Percentiles rank a stretch among this genome's conserved stretches.
These are phyloP conservation scores for Batrachochytrium dendrobatidis DNA, from an alignment of 371 early-diverging fungal species.

Conservation along the genomic window DNA sequence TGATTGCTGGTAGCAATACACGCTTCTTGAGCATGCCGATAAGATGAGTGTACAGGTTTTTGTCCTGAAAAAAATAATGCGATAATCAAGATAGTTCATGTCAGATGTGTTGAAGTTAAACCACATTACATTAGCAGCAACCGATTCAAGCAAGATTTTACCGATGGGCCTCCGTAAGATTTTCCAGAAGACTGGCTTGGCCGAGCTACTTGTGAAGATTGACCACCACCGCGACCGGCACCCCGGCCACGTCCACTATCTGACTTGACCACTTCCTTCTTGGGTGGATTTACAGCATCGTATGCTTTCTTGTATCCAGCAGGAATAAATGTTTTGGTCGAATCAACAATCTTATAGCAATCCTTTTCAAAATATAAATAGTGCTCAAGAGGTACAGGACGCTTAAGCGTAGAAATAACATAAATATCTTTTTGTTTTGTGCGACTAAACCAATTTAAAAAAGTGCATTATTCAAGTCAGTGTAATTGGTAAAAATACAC, in stretches of 20 bases:
- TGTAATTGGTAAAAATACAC: neutral
- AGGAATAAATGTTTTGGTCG: slow-evolving; percentile 48
- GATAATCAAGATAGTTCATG: slow-evolving; percentile 11
- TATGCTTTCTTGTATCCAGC: slow-evolving; percentile 44
- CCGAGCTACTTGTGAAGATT: too few relatives aligned
- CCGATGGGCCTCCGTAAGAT: too few relatives aligned
- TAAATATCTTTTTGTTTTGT: slow-evolving; percentile 95
- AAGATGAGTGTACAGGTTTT: slow-evolving; percentile 73
- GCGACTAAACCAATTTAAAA: slow-evolving; percentile 50
- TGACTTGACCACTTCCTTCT: slow-evolving; percentile 10
- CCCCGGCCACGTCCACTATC: slow-evolving; percentile 23
- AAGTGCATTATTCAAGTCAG: too few relatives aligned
- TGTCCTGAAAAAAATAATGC: slow-evolving; percentile 47
- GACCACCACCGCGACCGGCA: too few relatives aligned
- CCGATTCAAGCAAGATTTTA: too few relatives aligned
- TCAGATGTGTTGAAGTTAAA: too few relatives aligned
- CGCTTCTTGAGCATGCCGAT: slow-evolving; percentile 67
- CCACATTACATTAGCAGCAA: too few relatives aligned
- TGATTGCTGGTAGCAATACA: slow-evolving; percentile 82
- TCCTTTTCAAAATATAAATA: slow-evolving; percentile 72
- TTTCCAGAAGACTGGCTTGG: too few relatives aligned
- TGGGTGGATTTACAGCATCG: slow-evolving; percentile 18
- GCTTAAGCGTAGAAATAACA: slow-evolving; percentile 93
- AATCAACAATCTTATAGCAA: slow-evolving; percentile 79
- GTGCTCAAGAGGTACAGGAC: slow-evolving; percentile 98